Evolutionary conservation across 257 asterid genomes (phyloP).

Genomic region (Nicotiana noctiflora): DNA sequence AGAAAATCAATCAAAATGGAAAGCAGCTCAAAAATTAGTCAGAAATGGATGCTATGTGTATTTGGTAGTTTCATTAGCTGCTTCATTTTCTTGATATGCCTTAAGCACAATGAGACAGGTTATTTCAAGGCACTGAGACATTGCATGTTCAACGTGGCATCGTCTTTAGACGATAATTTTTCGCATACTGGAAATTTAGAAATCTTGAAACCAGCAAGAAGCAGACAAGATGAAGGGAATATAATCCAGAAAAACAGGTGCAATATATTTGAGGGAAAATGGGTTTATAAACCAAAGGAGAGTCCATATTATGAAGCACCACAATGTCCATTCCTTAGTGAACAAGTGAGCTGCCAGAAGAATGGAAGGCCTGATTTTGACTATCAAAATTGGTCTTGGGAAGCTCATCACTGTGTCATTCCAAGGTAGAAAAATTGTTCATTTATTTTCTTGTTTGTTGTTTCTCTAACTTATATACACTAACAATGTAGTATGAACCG

Average conservation of each 20-base stretch:
- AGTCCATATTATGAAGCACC: constrained; percentile 4
- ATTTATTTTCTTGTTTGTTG: background rate
- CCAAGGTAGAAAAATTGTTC: constrained; percentile 12
- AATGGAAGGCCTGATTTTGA: constrained; percentile 18
- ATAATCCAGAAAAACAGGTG: background rate
- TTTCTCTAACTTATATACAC: background rate
- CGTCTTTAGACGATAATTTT: background rate
- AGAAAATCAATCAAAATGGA: constrained; percentile 8
- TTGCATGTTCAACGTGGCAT: background rate
- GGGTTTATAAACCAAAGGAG: constrained; percentile 10
- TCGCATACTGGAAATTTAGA: background rate
- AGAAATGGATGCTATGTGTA: constrained; percentile 12
- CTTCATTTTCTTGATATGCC: constrained; percentile 7
- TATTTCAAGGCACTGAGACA: background rate
- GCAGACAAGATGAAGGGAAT: background rate
- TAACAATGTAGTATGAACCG: background rate
- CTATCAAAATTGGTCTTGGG: constrained; percentile 22
- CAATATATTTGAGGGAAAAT: constrained; percentile 13
- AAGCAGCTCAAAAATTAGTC: background rate
- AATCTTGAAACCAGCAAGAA: background rate
- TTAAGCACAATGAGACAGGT: background rate
- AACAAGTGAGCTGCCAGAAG: constrained; percentile 17
- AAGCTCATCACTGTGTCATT: constrained; percentile 13
- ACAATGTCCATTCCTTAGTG: constrained; percentile 18
- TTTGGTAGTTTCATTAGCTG: constrained; percentile 4